Conservation (phyloP, 192 early-diverging fungal species). For the Chytriomyces confervae region DNA sequence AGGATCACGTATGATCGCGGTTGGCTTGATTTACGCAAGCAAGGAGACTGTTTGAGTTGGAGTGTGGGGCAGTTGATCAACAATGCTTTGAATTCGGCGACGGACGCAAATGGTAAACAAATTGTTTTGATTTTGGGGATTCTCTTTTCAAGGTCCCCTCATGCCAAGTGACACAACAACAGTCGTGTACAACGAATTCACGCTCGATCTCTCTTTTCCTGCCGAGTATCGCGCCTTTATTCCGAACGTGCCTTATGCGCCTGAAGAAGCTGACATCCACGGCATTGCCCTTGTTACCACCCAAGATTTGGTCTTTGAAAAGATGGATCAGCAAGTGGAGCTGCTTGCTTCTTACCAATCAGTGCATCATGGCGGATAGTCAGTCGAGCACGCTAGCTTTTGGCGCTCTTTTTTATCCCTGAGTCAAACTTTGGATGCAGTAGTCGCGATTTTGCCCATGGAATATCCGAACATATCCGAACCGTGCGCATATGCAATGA, state of each 20-base stretch:
- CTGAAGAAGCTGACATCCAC: slow-evolving; percentile 15
- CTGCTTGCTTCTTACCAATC: slow-evolving; percentile 25
- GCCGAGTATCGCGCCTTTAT: slow-evolving; percentile 22
- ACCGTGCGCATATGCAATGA: too few species aligned
- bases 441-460: too few species aligned
- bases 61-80: slow-evolving; percentile 36
- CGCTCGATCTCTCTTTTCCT: slow-evolving; percentile 2
- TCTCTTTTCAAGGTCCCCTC: background rate
- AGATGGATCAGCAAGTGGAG: background rate
- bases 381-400: too few species aligned
- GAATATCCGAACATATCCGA: too few species aligned
- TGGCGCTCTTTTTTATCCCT: too few species aligned
- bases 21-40: slow-evolving; percentile 12
- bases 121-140: background rate
- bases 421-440: too few species aligned
- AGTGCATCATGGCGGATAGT: too few species aligned
- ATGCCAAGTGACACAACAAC: background rate
- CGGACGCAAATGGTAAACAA: background rate
- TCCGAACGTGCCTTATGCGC: slow-evolving; percentile 30
- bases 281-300: slow-evolving; percentile 35
- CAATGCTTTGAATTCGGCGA: background rate
- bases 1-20: slow-evolving; percentile 16
- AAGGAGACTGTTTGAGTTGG: slow-evolving; percentile 7
- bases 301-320: background rate
- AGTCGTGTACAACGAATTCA: slow-evolving; percentile 39